Evolutionary conservation across 2,329 filamentous ascomycete genomes (phyloP).

Genomic region (Trichoderma polysporum): DNA sequence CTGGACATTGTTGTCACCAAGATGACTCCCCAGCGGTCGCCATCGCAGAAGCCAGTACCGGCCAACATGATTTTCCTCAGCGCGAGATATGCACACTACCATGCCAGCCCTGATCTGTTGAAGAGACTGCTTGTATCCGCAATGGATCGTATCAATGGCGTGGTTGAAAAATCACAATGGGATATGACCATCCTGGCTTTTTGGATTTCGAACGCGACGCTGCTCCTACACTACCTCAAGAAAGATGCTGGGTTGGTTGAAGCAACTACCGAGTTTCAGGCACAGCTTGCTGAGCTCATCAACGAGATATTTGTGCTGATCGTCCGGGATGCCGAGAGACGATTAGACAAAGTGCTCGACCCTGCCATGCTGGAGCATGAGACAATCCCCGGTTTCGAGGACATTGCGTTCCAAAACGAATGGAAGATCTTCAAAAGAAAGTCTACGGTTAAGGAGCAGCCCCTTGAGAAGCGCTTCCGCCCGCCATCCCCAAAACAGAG

Average conservation of each 20-base stretch:
- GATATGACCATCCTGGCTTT: constrained; percentile 99
- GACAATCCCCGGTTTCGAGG: constrained; percentile 95
- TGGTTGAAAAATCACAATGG: constrained; percentile 96
- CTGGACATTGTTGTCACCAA: constrained; percentile 95
- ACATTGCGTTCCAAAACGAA: constrained; percentile 95
- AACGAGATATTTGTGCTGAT: constrained; percentile 99
- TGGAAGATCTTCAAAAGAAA: constrained; percentile 97
- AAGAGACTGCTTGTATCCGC: constrained; percentile 77
- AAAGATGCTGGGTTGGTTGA: constrained; percentile 82
- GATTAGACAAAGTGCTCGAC: constrained; percentile 94
- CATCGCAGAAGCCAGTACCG: constrained; percentile 95
- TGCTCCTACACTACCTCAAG: constrained; percentile 94
- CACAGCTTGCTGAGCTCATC: constrained; percentile 88
- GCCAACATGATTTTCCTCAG: constrained; percentile 97
- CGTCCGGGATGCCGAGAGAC: constrained; percentile 89
- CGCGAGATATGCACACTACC: constrained; percentile 94
- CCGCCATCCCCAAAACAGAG: constrained; percentile 91
- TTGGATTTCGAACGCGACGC: constrained; percentile 96
- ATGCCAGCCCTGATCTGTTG: constrained; percentile 82
- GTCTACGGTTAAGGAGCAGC: constrained; percentile 84
- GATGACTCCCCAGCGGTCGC: constrained; percentile 94
- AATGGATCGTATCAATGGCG: constrained; percentile 94
- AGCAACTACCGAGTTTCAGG: constrained; percentile 84
- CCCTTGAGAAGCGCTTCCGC: constrained; percentile 83
- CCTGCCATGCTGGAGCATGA: constrained; percentile 95